These are phyloP conservation scores for Verticillium dahliae DNA, from an alignment of 2,329 filamentous ascomycete species.

Conservation along the genomic window DNA sequence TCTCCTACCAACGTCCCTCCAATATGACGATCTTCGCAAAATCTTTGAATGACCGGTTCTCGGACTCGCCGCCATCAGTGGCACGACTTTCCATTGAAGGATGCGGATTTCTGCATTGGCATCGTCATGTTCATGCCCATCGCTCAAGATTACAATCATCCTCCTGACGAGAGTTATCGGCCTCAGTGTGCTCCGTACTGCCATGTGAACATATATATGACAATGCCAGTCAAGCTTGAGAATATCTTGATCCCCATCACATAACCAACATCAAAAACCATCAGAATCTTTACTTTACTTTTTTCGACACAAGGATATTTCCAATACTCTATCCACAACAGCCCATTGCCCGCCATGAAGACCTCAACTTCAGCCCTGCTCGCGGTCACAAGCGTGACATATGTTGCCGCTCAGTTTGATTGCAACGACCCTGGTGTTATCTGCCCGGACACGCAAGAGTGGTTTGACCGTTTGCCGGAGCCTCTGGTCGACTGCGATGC, in stretches of 20 bases:
- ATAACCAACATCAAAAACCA: neutral
- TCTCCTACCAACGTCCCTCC: neutral
- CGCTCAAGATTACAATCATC: neutral
- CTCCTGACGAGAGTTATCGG: too few relatives aligned
- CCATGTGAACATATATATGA: neutral
- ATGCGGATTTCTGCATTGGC: neutral
- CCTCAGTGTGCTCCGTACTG: too few relatives aligned
- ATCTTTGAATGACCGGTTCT: neutral
- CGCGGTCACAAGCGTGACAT: neutral
- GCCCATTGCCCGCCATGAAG: neutral
- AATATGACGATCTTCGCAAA: neutral
- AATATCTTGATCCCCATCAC: too few relatives aligned
- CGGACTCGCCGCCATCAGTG: neutral
- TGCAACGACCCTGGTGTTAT: neutral
- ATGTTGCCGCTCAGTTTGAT: neutral
- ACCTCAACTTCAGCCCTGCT: neutral
- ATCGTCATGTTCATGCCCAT: neutral
- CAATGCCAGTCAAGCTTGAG: too few relatives aligned
- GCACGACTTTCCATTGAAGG: neutral
- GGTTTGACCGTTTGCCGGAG: neutral
- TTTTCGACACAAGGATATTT: neutral
- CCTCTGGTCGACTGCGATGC: neutral
- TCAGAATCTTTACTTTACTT: neutral
- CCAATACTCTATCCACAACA: neutral
- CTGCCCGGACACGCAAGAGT: neutral